Base-by-base conservation (phyloP, 2,329 filamentous ascomycete species). In the Stemphylium lycopersici region DNA sequence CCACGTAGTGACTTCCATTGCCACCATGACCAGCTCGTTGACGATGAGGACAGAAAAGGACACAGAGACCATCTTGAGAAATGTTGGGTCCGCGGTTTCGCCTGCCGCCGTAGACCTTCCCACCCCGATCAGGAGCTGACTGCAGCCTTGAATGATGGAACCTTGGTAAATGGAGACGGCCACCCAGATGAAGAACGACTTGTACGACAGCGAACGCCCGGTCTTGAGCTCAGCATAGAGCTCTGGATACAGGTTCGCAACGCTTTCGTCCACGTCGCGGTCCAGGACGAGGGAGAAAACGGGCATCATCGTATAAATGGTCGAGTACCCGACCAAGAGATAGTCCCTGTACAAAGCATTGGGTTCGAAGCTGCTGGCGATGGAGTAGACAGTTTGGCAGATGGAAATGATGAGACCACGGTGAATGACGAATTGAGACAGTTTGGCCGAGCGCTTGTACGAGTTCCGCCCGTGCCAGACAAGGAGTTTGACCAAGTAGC, bases 401-500 rank as follows among this genome's bases (percentile, higher is more conserved):
- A 98, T 92, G 48, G 87, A 89, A 69, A 99, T 96, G 69, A 99
- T 96, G 39, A 99, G 81, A 45, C 95, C 95, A 68, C 95, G 90
- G 73, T 99, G 96, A 67, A 99, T 99, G 67, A 99, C 93, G 76
- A 99, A 99, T 74, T 98, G 96, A 0, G 91, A 92, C 20, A 99
- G 84, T 78, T 99, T 99, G 24, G 95, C 95, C 55, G 87, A 91
- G 40, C 96, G 87, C 77, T 98, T 98, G 81, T 99, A 99, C 66
- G 89, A 93, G 78, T 99, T 99, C 29, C 96, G 87, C 1, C 95
- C 95, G 73, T 99, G 96, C 95, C 96, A 99, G 33, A 99, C 92
- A n/a, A 99, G 84, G 1, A 99, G 84, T 76, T 98, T 99, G 44
- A 93, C 96, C 16, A 99, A 80, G 73, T 99, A 92, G 69, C 88